Percentiles rank a stretch among this genome's conserved stretches.
These are phyloP conservation scores for Aulographum hederae DNA, from an alignment of 2,329 filamentous ascomycete genomes.

Conservation along the genomic window DNA sequence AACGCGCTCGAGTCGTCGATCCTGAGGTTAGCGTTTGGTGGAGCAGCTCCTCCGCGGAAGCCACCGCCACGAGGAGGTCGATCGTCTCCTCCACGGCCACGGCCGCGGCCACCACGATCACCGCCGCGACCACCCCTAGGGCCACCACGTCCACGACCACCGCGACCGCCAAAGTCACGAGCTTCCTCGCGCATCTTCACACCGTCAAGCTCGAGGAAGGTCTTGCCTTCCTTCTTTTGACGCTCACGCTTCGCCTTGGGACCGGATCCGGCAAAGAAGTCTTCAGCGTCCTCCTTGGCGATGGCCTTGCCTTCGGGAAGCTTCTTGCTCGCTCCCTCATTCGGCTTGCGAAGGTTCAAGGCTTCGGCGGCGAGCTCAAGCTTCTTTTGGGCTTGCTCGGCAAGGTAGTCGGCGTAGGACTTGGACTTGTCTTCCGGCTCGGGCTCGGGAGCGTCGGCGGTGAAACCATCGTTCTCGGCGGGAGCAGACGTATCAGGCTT, in stretches of 20 bases:
- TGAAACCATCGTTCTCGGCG: constrained; percentile 9
- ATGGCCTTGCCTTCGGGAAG: constrained; percentile 68
- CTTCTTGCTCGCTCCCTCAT: constrained; percentile 91
- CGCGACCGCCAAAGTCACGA: constrained; percentile 10
- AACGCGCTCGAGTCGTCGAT: too few relatives aligned
- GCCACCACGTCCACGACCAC: constrained; percentile 11
- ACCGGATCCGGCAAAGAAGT: constrained; percentile 53
- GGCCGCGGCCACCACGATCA: constrained; percentile 36
- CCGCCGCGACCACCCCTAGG: constrained; percentile 9
- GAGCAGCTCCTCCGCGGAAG: too few relatives aligned
- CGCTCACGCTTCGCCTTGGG: constrained; percentile 72
- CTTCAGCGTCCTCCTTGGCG: constrained; percentile 41
- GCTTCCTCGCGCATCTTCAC: constrained; percentile 27
- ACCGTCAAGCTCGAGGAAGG: constrained; percentile 73
- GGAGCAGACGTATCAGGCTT: constrained; percentile 8
- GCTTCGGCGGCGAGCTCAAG: constrained; percentile 44
- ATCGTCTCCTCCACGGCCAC: constrained; percentile 30
- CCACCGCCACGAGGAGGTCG: constrained; percentile 33
- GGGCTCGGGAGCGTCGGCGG: constrained; percentile 25
- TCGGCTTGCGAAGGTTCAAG: constrained; percentile 67
- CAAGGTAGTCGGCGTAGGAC: constrained; percentile 79
- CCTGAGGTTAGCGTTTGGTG: too few relatives aligned
- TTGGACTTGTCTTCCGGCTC: constrained; percentile 65
- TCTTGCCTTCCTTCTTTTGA: constrained; percentile 85
- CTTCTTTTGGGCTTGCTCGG: constrained; percentile 61